Evolutionary conservation across 2,329 filamentous ascomycete genomes (phyloP), one percentile per base, ranked within the genome.

Genomic region (Apiospora kogelbergensis): DNA sequence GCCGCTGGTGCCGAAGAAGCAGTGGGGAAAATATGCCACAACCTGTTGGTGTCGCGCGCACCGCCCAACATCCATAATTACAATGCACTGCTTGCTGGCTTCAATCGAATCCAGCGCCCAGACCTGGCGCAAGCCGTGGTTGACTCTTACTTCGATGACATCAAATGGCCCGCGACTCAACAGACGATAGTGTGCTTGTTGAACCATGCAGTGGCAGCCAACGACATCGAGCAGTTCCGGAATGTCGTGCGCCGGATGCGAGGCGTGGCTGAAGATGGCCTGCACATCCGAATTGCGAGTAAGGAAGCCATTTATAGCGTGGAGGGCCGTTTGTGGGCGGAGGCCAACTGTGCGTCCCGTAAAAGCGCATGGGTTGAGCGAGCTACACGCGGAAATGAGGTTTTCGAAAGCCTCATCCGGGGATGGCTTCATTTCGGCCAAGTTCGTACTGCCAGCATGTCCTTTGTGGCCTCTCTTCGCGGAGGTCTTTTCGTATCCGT

Each of bases 61-160:
- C 86, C 89, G 0, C 91, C 92, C 0, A 88, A 88, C 71, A 85
- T 92, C 44, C 84, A 89, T 72, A 93, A 90, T 3, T 93, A 90
- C 81, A 94, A 94, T 75, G 85, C 86, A 15, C 83, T 96, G 33
- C 85, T 95, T 2, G 78, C 87, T n/a, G 87, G 88, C n/a, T 89
- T 95, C 66, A 84, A 86, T 67, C 81, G 83, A 41, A 76, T 85
- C 6, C 81, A 84, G 37, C 80, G 85, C 67, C 81, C 84, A 68
- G 79, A 81, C 45, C 79, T 91, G 22, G 84, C 86, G 4, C 82
- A 88, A 45, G 74, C 81, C n/a, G 81, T 91, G 41, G 81, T 88
- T 24, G 78, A 86, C 65, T 85, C 83, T 0, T 86, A 88, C 67
- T 78, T 87, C 53, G 72, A 82, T 48, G 73, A 79, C 11, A 85